Evolutionary conservation across 148 eudicot species (phyloP).

Genomic region (Rhododendron mucronatum): DNA sequence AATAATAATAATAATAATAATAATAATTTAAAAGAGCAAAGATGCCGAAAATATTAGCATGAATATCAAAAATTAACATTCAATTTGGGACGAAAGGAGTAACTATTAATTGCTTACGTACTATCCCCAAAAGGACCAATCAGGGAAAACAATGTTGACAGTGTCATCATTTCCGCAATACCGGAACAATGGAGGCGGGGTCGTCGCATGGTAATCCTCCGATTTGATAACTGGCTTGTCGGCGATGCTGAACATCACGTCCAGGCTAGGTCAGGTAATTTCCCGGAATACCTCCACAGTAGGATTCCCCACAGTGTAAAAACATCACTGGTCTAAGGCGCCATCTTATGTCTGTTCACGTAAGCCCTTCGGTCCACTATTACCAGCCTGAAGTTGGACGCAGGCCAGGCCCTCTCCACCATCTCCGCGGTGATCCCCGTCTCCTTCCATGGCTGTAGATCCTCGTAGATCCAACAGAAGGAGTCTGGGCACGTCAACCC

Average conservation of each 20-base stretch:
- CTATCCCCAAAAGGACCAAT: constrained; percentile 98
- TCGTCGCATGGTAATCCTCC: constrained; percentile 21
- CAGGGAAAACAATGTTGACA: constrained; percentile 76
- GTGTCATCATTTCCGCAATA: constrained; percentile 60
- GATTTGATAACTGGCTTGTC: constrained; percentile 54
- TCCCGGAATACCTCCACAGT: constrained; percentile 77
- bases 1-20: too few species aligned
- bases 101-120: constrained; percentile 24
- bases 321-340: constrained; percentile 60
- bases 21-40: too few species aligned
- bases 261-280: constrained; percentile 75
- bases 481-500: constrained; percentile 50
- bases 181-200: constrained; percentile 70
- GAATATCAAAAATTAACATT: constrained; percentile 42
- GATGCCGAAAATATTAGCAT: too few species aligned
- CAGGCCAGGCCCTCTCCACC: constrained; percentile 44
- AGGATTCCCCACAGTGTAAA: constrained; percentile 82
- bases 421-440: constrained; percentile 59
- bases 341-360: constrained; percentile 40
- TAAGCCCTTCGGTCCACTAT: constrained; percentile 69
- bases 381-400: constrained; percentile 57
- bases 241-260: constrained; percentile 72
- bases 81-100: constrained; percentile 36
- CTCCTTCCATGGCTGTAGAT: constrained; percentile 69
- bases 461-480: constrained; percentile 81